Base-by-base conservation (phyloP, 2,329 filamentous ascomycete species). In the Gnomoniopsis sp. region DNA sequence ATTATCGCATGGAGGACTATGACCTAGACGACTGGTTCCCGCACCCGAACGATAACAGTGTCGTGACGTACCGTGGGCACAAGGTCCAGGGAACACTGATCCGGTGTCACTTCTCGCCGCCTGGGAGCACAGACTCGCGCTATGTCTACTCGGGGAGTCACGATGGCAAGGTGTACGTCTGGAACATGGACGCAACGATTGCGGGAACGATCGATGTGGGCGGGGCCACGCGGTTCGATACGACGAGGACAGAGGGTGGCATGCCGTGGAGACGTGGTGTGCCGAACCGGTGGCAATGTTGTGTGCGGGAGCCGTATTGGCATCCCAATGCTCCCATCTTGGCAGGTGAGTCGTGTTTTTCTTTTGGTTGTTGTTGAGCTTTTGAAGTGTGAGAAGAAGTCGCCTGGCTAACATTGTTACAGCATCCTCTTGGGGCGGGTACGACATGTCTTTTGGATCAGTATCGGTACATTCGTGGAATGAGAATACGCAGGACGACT, bases 81-180 rank as follows among this genome's bases (percentile, higher is more conserved):
- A 85, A 84, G 62, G 91, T 99, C 14, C 82, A 96, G 61, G 88
- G 91, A 67, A 98, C 95, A 1, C 79, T 98, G 44, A 97, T 98
- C 65, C 83, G 95, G 61, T 98, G 95, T 68, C 93, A 98, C 74
- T 99, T 99, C 74, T 95, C 90, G 34, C 95, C 95, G 0, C 86
- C 91, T 0, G 85, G 83, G 12, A 93, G 90, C 69, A 93, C 91
- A 2, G 90, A 97, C 70, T 92, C 90, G 10, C 83, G 91, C 66
- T 98, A 97, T 69, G 92, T 99, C 22, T 98, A 97, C 74, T 90
- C 88, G 21, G 95, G 95, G 22, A 96, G 90, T 66, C 86, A 91
- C 63, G 91, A 97, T 65, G 95, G 95, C 51, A 89, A 89, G 60
- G 89, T 97, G 0, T 93, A 92, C 66, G 84, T 98, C 46, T 99